Base-by-base conservation (phyloP, 1,139 yeast genomes). In the Blastobotrys aristatus region DNA sequence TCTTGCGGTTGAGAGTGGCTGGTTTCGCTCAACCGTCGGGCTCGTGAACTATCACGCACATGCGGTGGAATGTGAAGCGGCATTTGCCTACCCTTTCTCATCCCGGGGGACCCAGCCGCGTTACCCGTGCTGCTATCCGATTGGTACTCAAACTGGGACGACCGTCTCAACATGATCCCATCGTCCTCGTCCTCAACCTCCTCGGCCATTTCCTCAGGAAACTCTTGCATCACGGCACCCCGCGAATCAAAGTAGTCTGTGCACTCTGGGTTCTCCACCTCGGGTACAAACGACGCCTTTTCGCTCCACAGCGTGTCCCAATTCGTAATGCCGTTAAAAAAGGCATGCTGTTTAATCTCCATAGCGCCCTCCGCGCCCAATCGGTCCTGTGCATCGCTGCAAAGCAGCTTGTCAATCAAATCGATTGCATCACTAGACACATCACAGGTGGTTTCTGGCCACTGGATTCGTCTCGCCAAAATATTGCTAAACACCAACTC, bases 171-270 rank as follows among this genome's bases (percentile, higher is more conserved):
- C 10, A 10, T 10, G 5, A 10, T 10, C 5, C 6, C 17, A 21
- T 20, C 31, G n/a, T 21, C 18, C 3, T 18, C 29, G 13, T 11
- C 17, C 26, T 11, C 27, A 8, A 4, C 40, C n/a, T 18, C 27
- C 10, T 2, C 26, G 3, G 51, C 54, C 31, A 62, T 58, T n/a
- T 62, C 67, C 8, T 64, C 62, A 13, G 57, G 59, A 43, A 64
- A 62, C 40, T 58, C 63, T 38, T 61, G 60, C 60, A 60, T 57
- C 18, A 59, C 63, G 1, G 97, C 97, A 5, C 99, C 99, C 56
- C 99, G 77, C 8, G 77, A 61, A 59, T 94, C 98, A 66, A 92
- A 94, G 61, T 92, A 92, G 50, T 89, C 96, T 0, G 97, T 90
- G 48, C 83, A 81, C 59, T 86, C 96, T 0, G 96, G 96, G 57